phyloP scores from a whole-genome alignment of 768 basidiomycete genomes.

The Phlegmacium glaucopus region DNA sequence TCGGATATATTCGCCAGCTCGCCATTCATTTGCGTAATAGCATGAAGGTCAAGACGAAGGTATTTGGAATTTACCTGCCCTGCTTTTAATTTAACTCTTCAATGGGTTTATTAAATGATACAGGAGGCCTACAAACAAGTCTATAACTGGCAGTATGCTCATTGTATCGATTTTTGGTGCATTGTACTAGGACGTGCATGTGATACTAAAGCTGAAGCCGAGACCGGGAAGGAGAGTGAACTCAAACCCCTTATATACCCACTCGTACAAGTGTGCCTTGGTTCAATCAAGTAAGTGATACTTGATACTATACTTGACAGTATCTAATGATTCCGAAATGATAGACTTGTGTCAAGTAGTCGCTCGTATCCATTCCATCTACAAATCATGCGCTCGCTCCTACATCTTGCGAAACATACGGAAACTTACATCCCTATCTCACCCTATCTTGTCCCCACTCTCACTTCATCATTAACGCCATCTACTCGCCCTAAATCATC shows the following conservation, averaged over 20 bases:
- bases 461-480: conserved; percentile 68
- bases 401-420: conserved; percentile 82
- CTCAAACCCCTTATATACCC: conserved; percentile 91
- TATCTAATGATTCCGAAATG: conserved; percentile 11
- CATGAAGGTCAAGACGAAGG: conserved; percentile 87
- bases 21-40: conserved; percentile 90
- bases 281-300: conserved; percentile 79
- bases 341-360: conserved; percentile 89
- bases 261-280: conserved; percentile 89
- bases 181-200: conserved; percentile 84
- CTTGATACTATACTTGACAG: neutral
- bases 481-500: conserved; percentile 76
- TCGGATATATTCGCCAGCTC: conserved; percentile 92
- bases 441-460: conserved; percentile 82
- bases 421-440: conserved; percentile 84
- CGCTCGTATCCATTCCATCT: conserved; percentile 95
- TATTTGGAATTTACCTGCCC: conserved; percentile 22
- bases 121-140: conserved; percentile 92
- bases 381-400: conserved; percentile 84
- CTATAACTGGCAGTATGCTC: conserved; percentile 98
- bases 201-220: conserved; percentile 50
- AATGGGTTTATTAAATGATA: conserved; percentile 7
- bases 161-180: conserved; percentile 95
- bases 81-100: neutral
- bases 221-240: conserved; percentile 63